phyloP scores from a whole-genome alignment of 495 filamentous ascomycete species.

The Neurospora sp. region DNA sequence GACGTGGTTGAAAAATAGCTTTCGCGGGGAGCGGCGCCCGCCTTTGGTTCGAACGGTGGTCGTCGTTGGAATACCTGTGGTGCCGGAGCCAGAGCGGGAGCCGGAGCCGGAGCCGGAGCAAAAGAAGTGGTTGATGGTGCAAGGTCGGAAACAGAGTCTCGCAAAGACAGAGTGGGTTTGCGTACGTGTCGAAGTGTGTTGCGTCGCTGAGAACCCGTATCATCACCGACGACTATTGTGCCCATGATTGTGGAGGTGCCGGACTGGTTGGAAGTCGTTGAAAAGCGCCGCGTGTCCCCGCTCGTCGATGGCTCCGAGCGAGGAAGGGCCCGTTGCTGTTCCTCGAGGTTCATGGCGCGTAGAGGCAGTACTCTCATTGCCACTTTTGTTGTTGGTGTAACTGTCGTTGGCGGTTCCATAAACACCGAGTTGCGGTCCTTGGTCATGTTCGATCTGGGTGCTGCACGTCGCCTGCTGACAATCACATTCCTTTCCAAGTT shows the following conservation, averaged over 20 bases:
- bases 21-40: constrained; percentile 34
- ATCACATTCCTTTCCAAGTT: constrained; percentile 48
- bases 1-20: constrained; percentile 52
- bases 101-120: constrained; percentile 24
- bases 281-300: constrained; percentile 43
- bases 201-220: constrained; percentile 43
- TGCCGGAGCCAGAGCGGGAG: constrained; percentile 9
- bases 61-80: constrained; percentile 16
- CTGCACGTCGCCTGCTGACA: constrained; percentile 39
- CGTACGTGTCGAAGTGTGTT: constrained; percentile 59
- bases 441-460: constrained; percentile 6
- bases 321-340: constrained; percentile 20
- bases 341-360: constrained; percentile 36
- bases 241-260: constrained; percentile 59
- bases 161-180: constrained; percentile 39
- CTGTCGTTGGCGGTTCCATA: constrained; percentile 20
- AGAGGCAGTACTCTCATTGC: constrained; percentile 27
- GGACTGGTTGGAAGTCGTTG: constrained; percentile 49
- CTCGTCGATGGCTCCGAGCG: constrained; percentile 33
- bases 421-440: constrained; percentile 28
- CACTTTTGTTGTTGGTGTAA: constrained; percentile 27
- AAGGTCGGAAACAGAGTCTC: constrained; percentile 45
- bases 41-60: constrained; percentile 9
- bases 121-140: constrained; percentile 35
- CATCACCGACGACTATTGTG: constrained; percentile 50